Conservation (phyloP, 2,329 filamentous ascomycete species). For the Endoconidiophora laricicola region DNA sequence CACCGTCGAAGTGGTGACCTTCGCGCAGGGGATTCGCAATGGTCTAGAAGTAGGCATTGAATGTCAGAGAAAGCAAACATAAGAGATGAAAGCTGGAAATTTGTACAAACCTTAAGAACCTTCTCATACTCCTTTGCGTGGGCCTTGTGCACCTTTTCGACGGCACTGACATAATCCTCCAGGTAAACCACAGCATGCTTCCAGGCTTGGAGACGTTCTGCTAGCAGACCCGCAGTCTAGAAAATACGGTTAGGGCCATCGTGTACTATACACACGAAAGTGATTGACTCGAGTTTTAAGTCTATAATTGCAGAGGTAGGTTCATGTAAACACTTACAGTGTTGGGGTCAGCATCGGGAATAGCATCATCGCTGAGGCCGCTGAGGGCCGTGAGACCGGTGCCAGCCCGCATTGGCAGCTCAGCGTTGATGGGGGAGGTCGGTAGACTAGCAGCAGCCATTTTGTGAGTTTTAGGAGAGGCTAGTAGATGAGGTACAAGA, state of each 20-base stretch:
- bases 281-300: not conserved
- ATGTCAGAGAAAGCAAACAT: not conserved
- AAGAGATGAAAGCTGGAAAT: constrained; percentile 17
- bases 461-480: not conserved
- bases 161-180: constrained; percentile 72
- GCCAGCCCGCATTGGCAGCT: constrained; percentile 5
- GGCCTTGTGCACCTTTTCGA: constrained; percentile 70
- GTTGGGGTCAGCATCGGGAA: constrained; percentile 41
- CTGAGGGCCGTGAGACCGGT: constrained; percentile 19
- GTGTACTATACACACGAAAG: not conserved
- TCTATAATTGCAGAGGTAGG: no score
- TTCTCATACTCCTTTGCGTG: constrained; percentile 93
- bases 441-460: constrained; percentile 8
- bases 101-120: constrained; percentile 54
- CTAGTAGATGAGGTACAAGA: not conserved
- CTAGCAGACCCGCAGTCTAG: constrained; percentile 62
- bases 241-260: not conserved
- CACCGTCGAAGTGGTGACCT: constrained; percentile 84
- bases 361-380: constrained; percentile 36
- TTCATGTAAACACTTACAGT: constrained; percentile 28
- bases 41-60: constrained; percentile 32
- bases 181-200: constrained; percentile 86
- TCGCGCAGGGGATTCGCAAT: constrained; percentile 75
- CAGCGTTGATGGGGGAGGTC: constrained; percentile 3
- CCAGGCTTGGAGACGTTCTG: constrained; percentile 83